phyloP scores from a whole-genome alignment of 2,329 filamentous ascomycete species.

The Hansfordia pulvinata region DNA sequence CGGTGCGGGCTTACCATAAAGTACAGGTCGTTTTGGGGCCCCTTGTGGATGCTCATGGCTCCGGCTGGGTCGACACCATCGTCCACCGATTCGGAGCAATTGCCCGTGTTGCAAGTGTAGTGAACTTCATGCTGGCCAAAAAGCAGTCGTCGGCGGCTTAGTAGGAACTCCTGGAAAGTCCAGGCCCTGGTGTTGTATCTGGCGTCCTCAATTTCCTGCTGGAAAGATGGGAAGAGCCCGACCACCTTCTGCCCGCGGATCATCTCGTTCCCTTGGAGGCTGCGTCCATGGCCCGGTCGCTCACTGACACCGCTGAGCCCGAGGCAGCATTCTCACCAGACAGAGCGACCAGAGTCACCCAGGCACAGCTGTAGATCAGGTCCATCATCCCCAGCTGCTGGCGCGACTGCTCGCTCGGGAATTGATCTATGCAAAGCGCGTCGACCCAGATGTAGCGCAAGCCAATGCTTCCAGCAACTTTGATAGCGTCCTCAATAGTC shows the following conservation, averaged over 20 bases:
- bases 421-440: conserved; percentile 1
- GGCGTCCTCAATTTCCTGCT: conserved; percentile 1
- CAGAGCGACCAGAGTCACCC: neutral
- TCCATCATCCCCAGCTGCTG: neutral
- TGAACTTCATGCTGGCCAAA: conserved; percentile 4
- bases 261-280: no score
- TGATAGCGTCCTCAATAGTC: conserved; percentile 1
- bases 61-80: no score
- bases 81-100: neutral
- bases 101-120: conserved; percentile 3
- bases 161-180: conserved; percentile 5
- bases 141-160: conserved; percentile 3
- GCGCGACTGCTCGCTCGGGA: neutral
- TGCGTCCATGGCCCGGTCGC: no score
- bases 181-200: conserved; percentile 3
- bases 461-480: neutral
- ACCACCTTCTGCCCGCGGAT: no score
- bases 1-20: neutral
- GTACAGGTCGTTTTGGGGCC: neutral
- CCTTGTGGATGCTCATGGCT: neutral
- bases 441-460: conserved; percentile 1
- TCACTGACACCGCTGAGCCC: no score
- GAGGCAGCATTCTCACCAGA: no score
- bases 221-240: no score
- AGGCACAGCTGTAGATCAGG: neutral